Base-by-base conservation (phyloP, 2,329 filamentous ascomycete species). In the Talaromyces sp. region DNA sequence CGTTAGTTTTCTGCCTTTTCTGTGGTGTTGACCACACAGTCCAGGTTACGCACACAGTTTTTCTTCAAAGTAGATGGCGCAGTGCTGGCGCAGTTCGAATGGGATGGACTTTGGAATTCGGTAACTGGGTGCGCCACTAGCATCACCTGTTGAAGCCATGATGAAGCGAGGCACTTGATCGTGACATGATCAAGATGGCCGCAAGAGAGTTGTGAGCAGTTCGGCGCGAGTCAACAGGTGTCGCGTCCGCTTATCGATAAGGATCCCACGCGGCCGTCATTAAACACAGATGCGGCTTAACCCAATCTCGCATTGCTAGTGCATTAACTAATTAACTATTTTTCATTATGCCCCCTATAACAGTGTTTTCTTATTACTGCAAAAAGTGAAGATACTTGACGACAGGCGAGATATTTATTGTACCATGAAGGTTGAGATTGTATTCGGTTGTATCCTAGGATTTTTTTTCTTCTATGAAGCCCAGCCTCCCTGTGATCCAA, bases 41-140 rank as follows among this genome's bases (percentile, higher is more conserved):
- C n/a, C 44, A 47, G 63, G 64, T 27, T 60, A 73, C 81, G 60
- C 77, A 88, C 87, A 89, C 30, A 92, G 83, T 61, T 86, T 81
- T 74, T 93, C 90, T 73, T 93, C 90, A 0, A 93, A 79, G 70
- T 89, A 90, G 52, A 91, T 88, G 61, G 85, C 84, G 66, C 85
- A 86, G 68, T 91, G 87, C 62, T 85, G 80, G 60, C 82, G 84
- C 19, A 93, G 75, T 67, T 89, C 86, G 62, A 82, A 84, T 1
- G 87, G 85, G 13, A 92, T 75, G 49, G 77, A 74, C 63, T 77
- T 81, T 7, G 82, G 80, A n/a, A 80, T 73, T 65, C 84, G 82
- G 73, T 87, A 89, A 28, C 55, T 27, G 32, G 44, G 42, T 22
- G 27, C 39, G 36, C 19, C 54, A 30, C 32, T 13, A 36, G 11